These are phyloP conservation scores for Pseudopediastrum boryanum DNA, from an alignment of 139 green algal genomes.

Conservation along the genomic window DNA sequence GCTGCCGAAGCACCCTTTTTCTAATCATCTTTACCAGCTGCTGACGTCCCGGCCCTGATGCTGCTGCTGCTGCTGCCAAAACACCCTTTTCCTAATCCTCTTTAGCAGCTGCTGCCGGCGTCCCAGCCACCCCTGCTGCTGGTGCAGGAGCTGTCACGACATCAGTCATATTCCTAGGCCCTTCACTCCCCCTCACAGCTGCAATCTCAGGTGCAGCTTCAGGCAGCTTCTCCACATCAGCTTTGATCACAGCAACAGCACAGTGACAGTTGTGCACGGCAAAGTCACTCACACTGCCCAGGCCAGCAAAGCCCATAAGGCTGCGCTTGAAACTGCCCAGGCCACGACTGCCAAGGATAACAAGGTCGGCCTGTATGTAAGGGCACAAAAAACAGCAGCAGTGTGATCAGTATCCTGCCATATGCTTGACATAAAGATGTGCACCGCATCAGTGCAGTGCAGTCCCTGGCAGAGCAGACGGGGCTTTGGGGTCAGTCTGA, in stretches of 20 bases:
- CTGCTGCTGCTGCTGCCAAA: not conserved
- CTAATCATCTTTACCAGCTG: not conserved
- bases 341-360: constrained; percentile 57
- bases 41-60: not conserved
- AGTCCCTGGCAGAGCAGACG: no score
- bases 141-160: constrained; percentile 9
- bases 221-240: constrained; percentile 31
- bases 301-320: constrained; percentile 63
- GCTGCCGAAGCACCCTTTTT: constrained; percentile 2
- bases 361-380: constrained; percentile 35
- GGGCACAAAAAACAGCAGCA: not conserved
- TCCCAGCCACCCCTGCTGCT: constrained; percentile 21
- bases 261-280: constrained; percentile 55
- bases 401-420: not conserved
- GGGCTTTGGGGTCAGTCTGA: no score
- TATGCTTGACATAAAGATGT: no score
- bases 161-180: no score
- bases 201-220: constrained; percentile 16
- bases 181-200: no score
- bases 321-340: constrained; percentile 62
- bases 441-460: no score
- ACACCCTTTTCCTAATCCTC: not conserved
- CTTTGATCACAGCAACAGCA: constrained; percentile 54
- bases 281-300: constrained; percentile 65
- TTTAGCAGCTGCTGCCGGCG: not conserved